Evolutionary conservation across 2,329 filamentous ascomycete genomes (phyloP), one percentile per base, ranked within the genome.

Genomic region (Alternaria longipes): DNA sequence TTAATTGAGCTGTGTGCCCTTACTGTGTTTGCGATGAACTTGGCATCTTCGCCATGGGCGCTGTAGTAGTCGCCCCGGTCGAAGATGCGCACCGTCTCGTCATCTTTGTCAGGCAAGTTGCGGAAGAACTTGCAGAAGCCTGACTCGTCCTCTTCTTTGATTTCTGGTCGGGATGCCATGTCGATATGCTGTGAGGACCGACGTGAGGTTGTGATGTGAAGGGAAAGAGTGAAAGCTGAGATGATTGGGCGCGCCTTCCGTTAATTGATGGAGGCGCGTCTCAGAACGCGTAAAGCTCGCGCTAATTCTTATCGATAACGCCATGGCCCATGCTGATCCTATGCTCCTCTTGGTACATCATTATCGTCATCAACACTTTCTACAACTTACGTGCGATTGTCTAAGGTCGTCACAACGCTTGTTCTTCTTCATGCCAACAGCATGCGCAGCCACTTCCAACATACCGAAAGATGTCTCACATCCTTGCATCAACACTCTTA

Each of bases 81-180:
- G 76, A 98, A 98, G 62, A 99, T 90, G 55, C 95, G 90, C 55
- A 99, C 86, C 0, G 92, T 94, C 56, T 91, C 90, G 40, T 89
- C 86, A 69, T 89, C 87, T 54, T 89, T 88, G 14, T 83, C 73
- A 6, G 93, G 89, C 3, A 99, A 85, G n/a, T 89, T 90, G 71
- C 94, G 94, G 84, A 96, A 99, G 82, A 93, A 97, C 70, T 90
- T 92, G 82, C 98, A 97, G 84, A 99, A 99, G 69, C 94, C 93
- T 75, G 90, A 89, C 83, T 99, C 95, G 77, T 99, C 95, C 74
- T 99, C 96, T 77, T 98, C 92, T 75, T 86, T 86, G 64, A 87
- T 80, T 69, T 87, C 85, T 12, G 85, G 85, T 64, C 85, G 78
- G 38, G 84, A 86, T 54, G 81, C 81, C 85, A 87, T 87, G 44